Evolutionary conservation across 441 rosid genomes (phyloP).

Genomic region (Populus hybrid): DNA sequence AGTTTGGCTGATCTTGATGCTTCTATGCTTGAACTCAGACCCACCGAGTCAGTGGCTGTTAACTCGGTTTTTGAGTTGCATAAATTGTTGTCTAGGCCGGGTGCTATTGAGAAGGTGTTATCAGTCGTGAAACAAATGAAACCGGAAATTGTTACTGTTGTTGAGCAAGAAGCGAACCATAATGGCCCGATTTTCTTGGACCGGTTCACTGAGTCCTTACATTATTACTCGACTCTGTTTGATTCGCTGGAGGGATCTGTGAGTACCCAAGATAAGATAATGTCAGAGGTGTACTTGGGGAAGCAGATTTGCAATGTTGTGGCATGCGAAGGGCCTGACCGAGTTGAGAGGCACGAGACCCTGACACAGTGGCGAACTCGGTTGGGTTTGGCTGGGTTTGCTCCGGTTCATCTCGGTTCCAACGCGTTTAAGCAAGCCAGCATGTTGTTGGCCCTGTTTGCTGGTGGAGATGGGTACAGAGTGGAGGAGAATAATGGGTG

Average conservation of each 20-base stretch:
- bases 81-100: constrained; percentile 51
- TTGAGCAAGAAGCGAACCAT: constrained; percentile 89
- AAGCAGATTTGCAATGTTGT: constrained; percentile 73
- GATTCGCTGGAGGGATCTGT: constrained; percentile 81
- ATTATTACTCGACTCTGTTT: constrained; percentile 75
- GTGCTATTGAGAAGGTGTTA: constrained; percentile 65
- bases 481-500: constrained; percentile 85
- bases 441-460: constrained; percentile 62
- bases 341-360: constrained; percentile 80
- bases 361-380: constrained; percentile 64
- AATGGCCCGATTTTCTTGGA: constrained; percentile 76
- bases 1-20: constrained; percentile 84
- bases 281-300: constrained; percentile 76
- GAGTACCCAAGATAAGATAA: constrained; percentile 35
- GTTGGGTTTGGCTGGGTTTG: constrained; percentile 56
- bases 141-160: constrained; percentile 73
- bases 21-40: constrained; percentile 60
- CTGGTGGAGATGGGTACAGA: constrained; percentile 79
- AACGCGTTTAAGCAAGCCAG: constrained; percentile 90
- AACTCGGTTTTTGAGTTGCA: constrained; percentile 90
- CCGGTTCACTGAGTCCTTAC: constrained; percentile 72
- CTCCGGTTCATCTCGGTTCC: constrained; percentile 70
- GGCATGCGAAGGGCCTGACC: constrained; percentile 69
- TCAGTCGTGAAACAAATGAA: constrained; percentile 56
- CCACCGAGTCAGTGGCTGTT: constrained; percentile 68